Evolutionary conservation across 345 rosid species (phyloP), one percentile per base, ranked within the genome.

Genomic region (Turnera subulata): DNA sequence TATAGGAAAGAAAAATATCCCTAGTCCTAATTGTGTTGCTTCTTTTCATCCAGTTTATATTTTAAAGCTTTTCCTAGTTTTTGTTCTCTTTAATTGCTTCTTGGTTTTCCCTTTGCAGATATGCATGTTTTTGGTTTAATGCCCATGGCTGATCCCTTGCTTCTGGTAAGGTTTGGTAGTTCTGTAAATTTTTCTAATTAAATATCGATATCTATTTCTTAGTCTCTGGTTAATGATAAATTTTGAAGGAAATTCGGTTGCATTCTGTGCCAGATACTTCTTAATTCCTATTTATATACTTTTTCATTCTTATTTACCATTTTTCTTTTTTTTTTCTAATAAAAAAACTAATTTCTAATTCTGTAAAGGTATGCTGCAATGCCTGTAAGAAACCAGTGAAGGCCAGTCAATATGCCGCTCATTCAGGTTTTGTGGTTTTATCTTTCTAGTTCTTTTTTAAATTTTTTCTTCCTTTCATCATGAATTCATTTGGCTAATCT

Each of bases 321-420:
- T 56, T 52, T 18, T 40, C 24, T 4, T 23, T 56, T 52, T 18
- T 6, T 43, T 40, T 63, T 37, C 3, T n/a, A n/a, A n/a, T n/a
- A n/a, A n/a, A n/a, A n/a, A n/a, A n/a, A n/a, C n/a, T n/a, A n/a
- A 70, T 62, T 53, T 49, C 1, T 64, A 14, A 62, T 22, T 32
- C 42, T 62, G 22, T 72, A 64, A 68, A 84, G 91, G 87, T 84
- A 53, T 70, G 80, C 46, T 84, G 88, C 78, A 82, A 80, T 68
- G 78, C 75, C n/a, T 84, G 91, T 73, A 84, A 82, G 79, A 84
- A 78, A 77, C 85, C 91, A 43, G 56, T 84, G 52, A 78, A 63
- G 76, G 80, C 82, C 58, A 84, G 83, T 72, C 91, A 79, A 35
- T 84, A 73, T 72, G 71, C 76, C 4, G 75, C 71, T 71, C 91